Evolutionary conservation across 208 protist genomes (phyloP), one percentile per base, ranked within the genome.

Genomic region (Leptomonas pyrrhocoris): DNA sequence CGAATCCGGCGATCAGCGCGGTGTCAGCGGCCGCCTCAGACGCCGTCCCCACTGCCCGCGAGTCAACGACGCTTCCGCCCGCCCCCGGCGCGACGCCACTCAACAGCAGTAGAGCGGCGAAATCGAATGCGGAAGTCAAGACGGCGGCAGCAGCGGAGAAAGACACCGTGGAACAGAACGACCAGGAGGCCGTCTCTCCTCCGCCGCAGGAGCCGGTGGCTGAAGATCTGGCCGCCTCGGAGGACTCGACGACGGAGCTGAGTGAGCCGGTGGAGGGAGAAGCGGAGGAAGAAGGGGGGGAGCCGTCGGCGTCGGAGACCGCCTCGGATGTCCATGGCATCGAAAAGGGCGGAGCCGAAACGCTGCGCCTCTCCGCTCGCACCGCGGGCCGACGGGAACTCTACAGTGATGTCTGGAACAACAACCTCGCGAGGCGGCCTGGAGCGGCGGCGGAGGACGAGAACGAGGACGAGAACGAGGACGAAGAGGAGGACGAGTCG

Each of bases 161-260:
- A 27, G 42, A 48, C 16, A n/a, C 2, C 7, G 23, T 2, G 12
- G 38, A 13, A 4, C 18, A 9, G 6, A 16, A 25, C 12, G 12
- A 31, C 25, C 36, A 3, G 30, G 46, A 40, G 3, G 1, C 67
- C 21, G 4, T 21, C 25, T 38, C 60, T 0, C 36, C 48, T 2
- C 31, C 46, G 19, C 36, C 46, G 42, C 58, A n/a, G 2, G 58
- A 23, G 4, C 3, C 43, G 15, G 40, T 11, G 1, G 57, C 36
- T 30, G 38, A 11, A 2, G 55, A 73, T 2, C 31, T 48, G 42
- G 30, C 48, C 4, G 43, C 58, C 23, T 27, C 58, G 45, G 57
- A 65, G 38, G 58, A 65, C 48, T 55, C 42, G 25, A 56, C 43
- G 18, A 54, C 40, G 23, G 57, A 64, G 40, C 45, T 25, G 30